Evolutionary conservation across 1,139 yeast genomes (phyloP), one percentile per base, ranked within the genome.

Genomic region (Protomyces arabidopsidicola): DNA sequence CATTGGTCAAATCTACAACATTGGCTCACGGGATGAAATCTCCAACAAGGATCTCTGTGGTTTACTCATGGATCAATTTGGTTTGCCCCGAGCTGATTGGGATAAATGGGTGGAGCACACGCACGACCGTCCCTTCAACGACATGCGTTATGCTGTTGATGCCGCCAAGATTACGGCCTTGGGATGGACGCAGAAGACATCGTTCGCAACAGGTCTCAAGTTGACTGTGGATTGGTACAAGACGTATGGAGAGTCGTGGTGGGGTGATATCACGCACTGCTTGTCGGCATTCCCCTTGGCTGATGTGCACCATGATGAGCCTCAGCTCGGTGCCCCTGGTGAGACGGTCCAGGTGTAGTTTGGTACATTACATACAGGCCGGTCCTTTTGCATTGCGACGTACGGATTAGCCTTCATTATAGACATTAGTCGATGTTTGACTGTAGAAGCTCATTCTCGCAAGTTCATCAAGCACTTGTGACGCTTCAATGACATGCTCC

Each of bases 111-210:
- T 79, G 5, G 72, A 71, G 27, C 76, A 72, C 68, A 76, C 78
- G 2, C 69, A 71, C 35, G 86, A 84, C 68, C 72, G 87, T 53
- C 79, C 78, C 5, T 83, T 80, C 68, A 83, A 84, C 67, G 87
- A 84, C 68, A 55, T 71, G 3, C 71, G 81, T 35, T 84, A 84
- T 67, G 75, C 79, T 2, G 77, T 82, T 14, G 77, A 78, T 57
- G 65, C 70, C 2, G 78, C 78, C 65, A 71, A 82, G 10, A 45
- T 67, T 31, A 65, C 67, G 36, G 53, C 61, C 3, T 70, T 82
- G 27, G 87, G 86, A 1, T 83, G 87, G 87, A 18, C 55, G 5
- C 84, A 82, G 2, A 67, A 68, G 57, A 71, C 77, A 0, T 61
- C 69, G 0, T 74, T 83, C 55, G 69, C 70, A 2, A 71, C 72